These are phyloP conservation scores for Parastagonospora avenae DNA, from an alignment of 2,329 filamentous ascomycete genomes.

Conservation along the genomic window DNA sequence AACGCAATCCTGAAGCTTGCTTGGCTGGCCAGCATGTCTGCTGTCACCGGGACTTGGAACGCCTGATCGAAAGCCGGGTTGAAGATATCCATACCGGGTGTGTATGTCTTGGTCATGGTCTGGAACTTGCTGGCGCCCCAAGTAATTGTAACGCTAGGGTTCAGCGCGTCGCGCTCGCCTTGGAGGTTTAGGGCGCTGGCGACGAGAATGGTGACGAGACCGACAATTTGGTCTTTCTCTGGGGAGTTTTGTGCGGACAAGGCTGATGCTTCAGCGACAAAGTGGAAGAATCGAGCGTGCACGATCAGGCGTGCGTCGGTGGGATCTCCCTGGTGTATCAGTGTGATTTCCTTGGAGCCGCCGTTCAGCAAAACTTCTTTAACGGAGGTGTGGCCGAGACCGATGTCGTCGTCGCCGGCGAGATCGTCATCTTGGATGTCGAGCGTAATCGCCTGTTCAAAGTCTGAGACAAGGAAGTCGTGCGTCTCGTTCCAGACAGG, in stretches of 20 bases:
- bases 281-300: conserved; percentile 50
- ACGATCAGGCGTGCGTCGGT: conserved; percentile 46
- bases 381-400: conserved; percentile 48
- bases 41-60: conserved; percentile 51
- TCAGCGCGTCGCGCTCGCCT: conserved; percentile 52
- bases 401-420: conserved; percentile 52
- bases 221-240: conserved; percentile 41
- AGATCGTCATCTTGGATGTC: conserved; percentile 55
- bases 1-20: conserved; percentile 31
- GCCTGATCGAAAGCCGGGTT: conserved; percentile 56
- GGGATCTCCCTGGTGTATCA: conserved; percentile 47
- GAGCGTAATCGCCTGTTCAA: conserved; percentile 50
- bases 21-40: conserved; percentile 30
- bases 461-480: conserved; percentile 55
- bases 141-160: conserved; percentile 53
- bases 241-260: conserved; percentile 37
- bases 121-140: conserved; percentile 51
- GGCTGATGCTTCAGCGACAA: conserved; percentile 44
- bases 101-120: conserved; percentile 52
- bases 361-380: conserved; percentile 51
- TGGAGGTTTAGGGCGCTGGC: conserved; percentile 51
- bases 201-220: conserved; percentile 52
- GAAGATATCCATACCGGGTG: conserved; percentile 54
- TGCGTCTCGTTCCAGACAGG: conserved; percentile 57
- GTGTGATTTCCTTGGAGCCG: conserved; percentile 49